Percentiles rank a stretch among this genome's conserved stretches.
phyloP scores from a whole-genome alignment of 306 rosid genomes.

The Citrullus mucosospermus region DNA sequence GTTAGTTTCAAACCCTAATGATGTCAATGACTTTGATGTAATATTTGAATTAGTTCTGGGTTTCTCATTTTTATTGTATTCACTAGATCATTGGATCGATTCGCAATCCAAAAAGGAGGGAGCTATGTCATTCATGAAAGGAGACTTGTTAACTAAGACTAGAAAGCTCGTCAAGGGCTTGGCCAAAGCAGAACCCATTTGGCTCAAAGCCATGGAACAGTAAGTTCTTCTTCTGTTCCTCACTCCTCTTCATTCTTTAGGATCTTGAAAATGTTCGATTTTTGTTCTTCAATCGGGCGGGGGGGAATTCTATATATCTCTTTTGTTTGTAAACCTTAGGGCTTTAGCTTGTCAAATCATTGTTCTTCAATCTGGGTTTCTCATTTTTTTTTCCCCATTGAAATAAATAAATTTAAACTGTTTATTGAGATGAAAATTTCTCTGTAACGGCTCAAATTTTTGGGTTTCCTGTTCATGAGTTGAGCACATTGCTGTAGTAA shows the following conservation, averaged over 20 bases:
- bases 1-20: background rate
- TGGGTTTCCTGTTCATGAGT: background rate
- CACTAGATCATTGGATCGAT: background rate
- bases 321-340: background rate
- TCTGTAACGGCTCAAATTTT: background rate
- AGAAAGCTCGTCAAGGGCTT: conserved; percentile 80
- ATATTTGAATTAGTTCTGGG: background rate
- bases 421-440: background rate
- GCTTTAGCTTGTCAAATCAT: background rate
- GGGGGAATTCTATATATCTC: background rate
- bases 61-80: background rate
- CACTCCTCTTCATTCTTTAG: background rate
- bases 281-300: background rate
- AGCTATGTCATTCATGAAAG: conserved; percentile 65
- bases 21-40: background rate
- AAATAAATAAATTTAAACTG: background rate
- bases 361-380: background rate
- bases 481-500: background rate
- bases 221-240: conserved; percentile 16
- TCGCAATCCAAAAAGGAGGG: conserved; percentile 2
- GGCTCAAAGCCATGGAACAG: conserved; percentile 98
- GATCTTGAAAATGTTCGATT: background rate
- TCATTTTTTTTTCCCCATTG: background rate
- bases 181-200: conserved; percentile 66
- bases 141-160: conserved; percentile 55